These are phyloP conservation scores for Podosphaera xanthii DNA, from an alignment of 2,329 filamentous ascomycete species.

Conservation along the genomic window DNA sequence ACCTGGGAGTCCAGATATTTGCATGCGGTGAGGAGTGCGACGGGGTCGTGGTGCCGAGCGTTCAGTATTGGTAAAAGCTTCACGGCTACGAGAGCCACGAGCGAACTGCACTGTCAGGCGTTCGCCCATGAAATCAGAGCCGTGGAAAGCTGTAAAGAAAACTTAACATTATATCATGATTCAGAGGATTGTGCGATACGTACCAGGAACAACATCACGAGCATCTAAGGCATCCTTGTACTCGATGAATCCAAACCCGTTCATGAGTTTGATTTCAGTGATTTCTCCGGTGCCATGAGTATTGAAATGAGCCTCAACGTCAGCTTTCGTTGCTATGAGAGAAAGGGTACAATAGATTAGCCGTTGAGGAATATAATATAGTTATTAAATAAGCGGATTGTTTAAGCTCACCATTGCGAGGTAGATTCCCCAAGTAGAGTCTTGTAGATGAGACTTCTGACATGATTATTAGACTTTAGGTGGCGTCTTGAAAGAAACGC, in stretches of 20 bases:
- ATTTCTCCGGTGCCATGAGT: constrained; percentile 94
- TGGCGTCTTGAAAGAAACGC: no score
- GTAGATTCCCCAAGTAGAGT: constrained; percentile 94
- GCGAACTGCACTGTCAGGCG: constrained; percentile 96
- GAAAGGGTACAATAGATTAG: neutral
- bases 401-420: constrained; percentile 62
- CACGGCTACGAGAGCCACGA: constrained; percentile 54
- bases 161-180: constrained; percentile 8
- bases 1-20: constrained; percentile 84
- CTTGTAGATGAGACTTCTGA: constrained; percentile 89
- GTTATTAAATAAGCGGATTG: neutral
- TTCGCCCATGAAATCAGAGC: constrained; percentile 93
- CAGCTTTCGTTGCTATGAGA: constrained; percentile 67
- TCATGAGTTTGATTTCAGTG: constrained; percentile 98
- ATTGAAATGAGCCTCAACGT: constrained; percentile 88
- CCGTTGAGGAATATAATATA: neutral
- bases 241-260: constrained; percentile 98
- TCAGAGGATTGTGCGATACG: constrained; percentile 17
- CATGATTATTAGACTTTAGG: constrained; percentile 15
- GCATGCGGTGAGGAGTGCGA: constrained; percentile 89
- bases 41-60: constrained; percentile 58
- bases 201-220: constrained; percentile 93
- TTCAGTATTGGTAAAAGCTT: constrained; percentile 37
- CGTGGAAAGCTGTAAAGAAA: constrained; percentile 38
- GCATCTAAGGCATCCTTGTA: constrained; percentile 98